phyloP scores from a whole-genome alignment of 495 filamentous ascomycete genomes.

The Hypoxylon cercidicola region DNA sequence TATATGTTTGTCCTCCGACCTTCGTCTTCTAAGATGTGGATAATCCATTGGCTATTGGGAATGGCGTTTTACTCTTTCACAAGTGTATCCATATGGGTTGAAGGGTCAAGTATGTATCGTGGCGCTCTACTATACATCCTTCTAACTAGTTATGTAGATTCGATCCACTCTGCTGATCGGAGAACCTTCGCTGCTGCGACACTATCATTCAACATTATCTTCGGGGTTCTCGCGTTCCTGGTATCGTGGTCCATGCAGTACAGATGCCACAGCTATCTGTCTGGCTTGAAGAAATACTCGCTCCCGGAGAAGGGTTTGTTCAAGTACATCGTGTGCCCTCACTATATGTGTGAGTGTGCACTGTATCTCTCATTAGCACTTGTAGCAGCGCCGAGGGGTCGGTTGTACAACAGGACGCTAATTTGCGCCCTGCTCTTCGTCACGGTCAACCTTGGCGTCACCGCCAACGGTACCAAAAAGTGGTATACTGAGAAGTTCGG shows the following conservation, averaged over 20 bases:
- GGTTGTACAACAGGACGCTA: constrained; percentile 77
- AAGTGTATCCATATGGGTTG: constrained; percentile 83
- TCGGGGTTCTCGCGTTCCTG: constrained; percentile 74
- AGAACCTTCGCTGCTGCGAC: constrained; percentile 43
- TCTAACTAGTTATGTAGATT: constrained; percentile 34
- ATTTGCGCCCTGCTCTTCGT: constrained; percentile 77
- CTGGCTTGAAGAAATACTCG: constrained; percentile 83
- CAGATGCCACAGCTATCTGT: constrained; percentile 82
- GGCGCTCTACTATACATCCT: constrained; percentile 12
- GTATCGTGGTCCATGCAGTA: constrained; percentile 81
- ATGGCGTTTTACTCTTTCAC: constrained; percentile 78
- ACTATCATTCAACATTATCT: constrained; percentile 67
- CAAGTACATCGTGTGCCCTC: constrained; percentile 77
- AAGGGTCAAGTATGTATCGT: constrained; percentile 73
- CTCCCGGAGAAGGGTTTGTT: constrained; percentile 77
- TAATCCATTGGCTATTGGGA: constrained; percentile 83
- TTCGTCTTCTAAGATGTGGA: constrained; percentile 78
- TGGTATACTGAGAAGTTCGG: constrained; percentile 91
- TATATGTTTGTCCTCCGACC: constrained; percentile 69
- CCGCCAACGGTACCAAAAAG: constrained; percentile 76
- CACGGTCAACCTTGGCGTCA: constrained; percentile 79
- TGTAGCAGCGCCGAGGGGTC: constrained; percentile 71
- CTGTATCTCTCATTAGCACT: constrained; percentile 85
- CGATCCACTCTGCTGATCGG: constrained; percentile 41
- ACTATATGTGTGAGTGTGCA: constrained; percentile 88